Percentiles rank a stretch among this genome's conserved stretches.
phyloP scores from a whole-genome alignment of 148 eudicot species.

The Rhododendron simsii region DNA sequence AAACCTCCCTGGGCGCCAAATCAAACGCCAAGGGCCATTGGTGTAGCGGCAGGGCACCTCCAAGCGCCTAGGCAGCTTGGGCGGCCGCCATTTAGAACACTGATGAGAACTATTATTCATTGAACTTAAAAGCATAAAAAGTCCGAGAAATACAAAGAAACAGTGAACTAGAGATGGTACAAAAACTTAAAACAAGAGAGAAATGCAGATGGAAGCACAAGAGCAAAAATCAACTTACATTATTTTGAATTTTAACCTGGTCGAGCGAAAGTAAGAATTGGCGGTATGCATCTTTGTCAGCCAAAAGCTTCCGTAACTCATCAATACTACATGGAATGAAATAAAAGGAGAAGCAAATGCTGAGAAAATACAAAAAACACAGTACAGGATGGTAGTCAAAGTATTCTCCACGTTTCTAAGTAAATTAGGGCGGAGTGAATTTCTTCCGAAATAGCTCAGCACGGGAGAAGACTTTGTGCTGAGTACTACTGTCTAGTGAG shows the following conservation, averaged over 20 bases:
- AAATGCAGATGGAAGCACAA: background rate
- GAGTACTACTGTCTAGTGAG: background rate
- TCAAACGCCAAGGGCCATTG: too few relatives aligned
- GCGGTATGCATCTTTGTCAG: conserved; percentile 37
- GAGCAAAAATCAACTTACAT: conserved; percentile 23
- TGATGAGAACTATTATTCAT: background rate
- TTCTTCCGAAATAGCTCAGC: background rate
- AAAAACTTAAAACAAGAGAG: background rate
- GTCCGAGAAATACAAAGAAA: background rate
- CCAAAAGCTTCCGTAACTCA: conserved; percentile 42
- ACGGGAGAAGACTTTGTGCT: background rate
- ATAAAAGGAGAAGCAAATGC: background rate
- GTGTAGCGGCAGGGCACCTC: too few relatives aligned
- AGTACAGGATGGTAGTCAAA: background rate
- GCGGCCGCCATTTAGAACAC: too few relatives aligned
- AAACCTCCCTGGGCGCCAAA: too few relatives aligned
- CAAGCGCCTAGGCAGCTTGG: too few relatives aligned
- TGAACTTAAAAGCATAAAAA: background rate
- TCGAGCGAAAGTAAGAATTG: conserved; percentile 34
- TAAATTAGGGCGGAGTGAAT: background rate
- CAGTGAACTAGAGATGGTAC: background rate
- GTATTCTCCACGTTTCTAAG: background rate
- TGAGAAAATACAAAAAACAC: background rate
- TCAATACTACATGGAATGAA: conserved; percentile 22
- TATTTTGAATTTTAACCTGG: conserved; percentile 33